phyloP scores from a whole-genome alignment of 306 rosid species.

The Chamaecrista fasciculata region DNA sequence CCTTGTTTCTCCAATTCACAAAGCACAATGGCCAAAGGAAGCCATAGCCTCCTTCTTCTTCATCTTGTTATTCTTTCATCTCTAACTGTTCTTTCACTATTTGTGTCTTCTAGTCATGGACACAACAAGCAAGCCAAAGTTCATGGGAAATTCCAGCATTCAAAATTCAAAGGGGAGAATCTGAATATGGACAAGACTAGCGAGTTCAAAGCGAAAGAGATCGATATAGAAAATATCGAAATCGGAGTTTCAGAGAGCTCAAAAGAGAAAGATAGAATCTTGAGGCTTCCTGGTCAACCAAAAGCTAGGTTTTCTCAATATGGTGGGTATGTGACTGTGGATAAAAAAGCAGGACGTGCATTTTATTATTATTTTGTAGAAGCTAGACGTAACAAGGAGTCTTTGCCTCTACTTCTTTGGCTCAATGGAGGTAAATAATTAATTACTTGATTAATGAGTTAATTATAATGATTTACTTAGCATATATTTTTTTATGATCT shows the following conservation, averaged over 20 bases:
- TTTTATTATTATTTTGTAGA: slow-evolving; percentile 65
- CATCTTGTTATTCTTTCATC: slow-evolving; percentile 2
- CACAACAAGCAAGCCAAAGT: slow-evolving; percentile 27
- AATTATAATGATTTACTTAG: no score
- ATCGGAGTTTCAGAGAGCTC: no score
- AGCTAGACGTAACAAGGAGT: slow-evolving; percentile 35
- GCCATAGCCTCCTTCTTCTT: not conserved
- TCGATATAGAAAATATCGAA: no score
- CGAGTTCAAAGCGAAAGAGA: slow-evolving; percentile 27
- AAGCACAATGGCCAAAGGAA: slow-evolving; percentile 24
- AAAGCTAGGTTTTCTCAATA: slow-evolving; percentile 53
- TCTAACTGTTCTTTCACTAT: not conserved
- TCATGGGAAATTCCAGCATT: slow-evolving; percentile 16
- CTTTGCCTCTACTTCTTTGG: slow-evolving; percentile 84
- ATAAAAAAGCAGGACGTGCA: slow-evolving; percentile 61
- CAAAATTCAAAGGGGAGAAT: slow-evolving; percentile 5
- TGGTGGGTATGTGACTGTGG: slow-evolving; percentile 75
- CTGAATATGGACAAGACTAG: slow-evolving; percentile 17
- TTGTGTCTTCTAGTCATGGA: slow-evolving; percentile 29
- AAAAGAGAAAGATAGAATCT: slow-evolving; percentile 59
- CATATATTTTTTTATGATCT: no score
- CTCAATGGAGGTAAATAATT: slow-evolving; percentile 80
- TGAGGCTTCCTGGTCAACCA: slow-evolving; percentile 70
- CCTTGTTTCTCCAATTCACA: not conserved
- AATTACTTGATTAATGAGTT: no score